phyloP scores from a whole-genome alignment of 768 basidiomycete species.

The Suillus plorans region DNA sequence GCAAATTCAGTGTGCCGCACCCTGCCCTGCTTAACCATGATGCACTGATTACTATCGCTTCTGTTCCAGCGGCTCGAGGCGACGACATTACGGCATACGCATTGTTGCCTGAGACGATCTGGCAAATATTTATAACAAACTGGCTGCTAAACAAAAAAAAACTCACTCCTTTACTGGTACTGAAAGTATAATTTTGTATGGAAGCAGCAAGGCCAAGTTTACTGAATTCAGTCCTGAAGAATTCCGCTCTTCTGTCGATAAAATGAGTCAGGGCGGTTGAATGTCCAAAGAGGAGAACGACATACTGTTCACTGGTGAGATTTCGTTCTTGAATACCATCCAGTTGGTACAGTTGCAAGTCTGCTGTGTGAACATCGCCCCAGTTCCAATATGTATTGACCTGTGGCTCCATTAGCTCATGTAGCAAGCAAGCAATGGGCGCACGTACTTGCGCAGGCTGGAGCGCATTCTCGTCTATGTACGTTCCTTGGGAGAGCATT shows the following conservation, averaged over 20 bases:
- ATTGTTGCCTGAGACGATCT: conserved; percentile 70
- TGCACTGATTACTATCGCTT: conserved; percentile 90
- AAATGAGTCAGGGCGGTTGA: conserved; percentile 6
- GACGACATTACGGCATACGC: conserved; percentile 80
- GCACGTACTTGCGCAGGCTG: conserved; percentile 81
- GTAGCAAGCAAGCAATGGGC: conserved; percentile 1
- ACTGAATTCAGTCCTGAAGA: conserved; percentile 62
- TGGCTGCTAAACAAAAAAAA: neutral
- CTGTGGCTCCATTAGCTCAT: conserved; percentile 39
- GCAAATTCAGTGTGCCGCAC: conserved; percentile 65
- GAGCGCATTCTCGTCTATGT: conserved; percentile 94
- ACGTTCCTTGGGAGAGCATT: conserved; percentile 63
- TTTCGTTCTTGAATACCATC: conserved; percentile 63
- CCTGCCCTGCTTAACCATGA: conserved; percentile 78
- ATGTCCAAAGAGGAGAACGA: neutral
- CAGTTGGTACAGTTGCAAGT: conserved; percentile 71
- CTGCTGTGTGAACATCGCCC: conserved; percentile 86
- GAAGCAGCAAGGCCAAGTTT: conserved; percentile 72
- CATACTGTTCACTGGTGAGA: conserved; percentile 72
- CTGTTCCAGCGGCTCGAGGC: conserved; percentile 89
- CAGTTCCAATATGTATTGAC: conserved; percentile 92
- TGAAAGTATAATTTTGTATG: conserved; percentile 66
- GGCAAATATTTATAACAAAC: conserved; percentile 6
- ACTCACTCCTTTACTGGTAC: conserved; percentile 48
- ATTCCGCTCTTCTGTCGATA: conserved; percentile 58